Evolutionary conservation across 2,329 filamentous ascomycete species (phyloP).

Genomic region (Colletotrichum spaethianum): DNA sequence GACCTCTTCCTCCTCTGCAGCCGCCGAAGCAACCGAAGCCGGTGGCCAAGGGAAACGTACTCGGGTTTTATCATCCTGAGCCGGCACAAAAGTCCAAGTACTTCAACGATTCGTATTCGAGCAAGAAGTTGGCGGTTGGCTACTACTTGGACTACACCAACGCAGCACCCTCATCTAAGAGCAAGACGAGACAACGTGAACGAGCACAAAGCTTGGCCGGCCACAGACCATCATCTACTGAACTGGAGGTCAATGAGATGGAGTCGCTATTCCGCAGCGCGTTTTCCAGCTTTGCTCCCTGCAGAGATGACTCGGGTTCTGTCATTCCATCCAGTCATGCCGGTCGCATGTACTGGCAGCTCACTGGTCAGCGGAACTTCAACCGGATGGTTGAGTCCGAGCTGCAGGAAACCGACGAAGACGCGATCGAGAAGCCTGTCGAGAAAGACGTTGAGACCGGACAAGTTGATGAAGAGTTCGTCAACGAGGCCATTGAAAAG

Average conservation of each 20-base stretch:
- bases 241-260: conserved; percentile 76
- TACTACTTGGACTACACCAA: conserved; percentile 80
- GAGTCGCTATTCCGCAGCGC: conserved; percentile 82
- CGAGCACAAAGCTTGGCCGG: conserved; percentile 77
- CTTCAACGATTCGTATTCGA: conserved; percentile 74
- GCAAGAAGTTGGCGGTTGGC: conserved; percentile 75
- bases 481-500: conserved; percentile 69
- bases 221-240: conserved; percentile 68
- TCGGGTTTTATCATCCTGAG: conserved; percentile 69
- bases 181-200: conserved; percentile 77
- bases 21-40: conserved; percentile 81
- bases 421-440: conserved; percentile 50
- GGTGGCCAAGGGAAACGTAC: conserved; percentile 73
- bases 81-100: conserved; percentile 68
- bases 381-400: conserved; percentile 73
- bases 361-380: conserved; percentile 75
- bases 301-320: conserved; percentile 79
- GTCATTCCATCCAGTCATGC: conserved; percentile 78
- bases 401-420: conserved; percentile 56
- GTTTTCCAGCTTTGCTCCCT: conserved; percentile 85
- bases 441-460: conserved; percentile 47
- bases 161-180: conserved; percentile 68
- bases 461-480: conserved; percentile 63
- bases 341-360: conserved; percentile 83
- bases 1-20: conserved; percentile 75